phyloP scores from a whole-genome alignment of 106 monocot genomes.

The Gastrodia elata region DNA sequence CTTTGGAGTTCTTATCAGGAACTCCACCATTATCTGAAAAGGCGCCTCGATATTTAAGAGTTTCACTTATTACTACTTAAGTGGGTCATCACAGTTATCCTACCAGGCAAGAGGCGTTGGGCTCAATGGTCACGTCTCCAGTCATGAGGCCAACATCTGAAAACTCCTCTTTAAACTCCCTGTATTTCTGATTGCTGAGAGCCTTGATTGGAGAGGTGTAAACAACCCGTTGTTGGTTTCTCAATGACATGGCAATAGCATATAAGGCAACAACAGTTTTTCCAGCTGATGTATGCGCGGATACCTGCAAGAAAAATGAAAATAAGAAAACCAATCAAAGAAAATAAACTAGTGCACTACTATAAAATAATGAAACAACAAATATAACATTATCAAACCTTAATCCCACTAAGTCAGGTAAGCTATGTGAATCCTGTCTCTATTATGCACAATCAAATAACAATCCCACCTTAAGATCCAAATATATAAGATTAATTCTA shows the following conservation, averaged over 20 bases:
- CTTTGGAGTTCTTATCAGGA: too few relatives aligned
- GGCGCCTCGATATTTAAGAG: too few relatives aligned
- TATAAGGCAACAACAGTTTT: slow-evolving; percentile 93
- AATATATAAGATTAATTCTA: too few relatives aligned
- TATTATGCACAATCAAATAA: too few relatives aligned
- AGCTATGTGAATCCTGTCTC: too few relatives aligned
- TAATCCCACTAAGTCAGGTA: too few relatives aligned
- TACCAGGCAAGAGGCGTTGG: slow-evolving; percentile 97
- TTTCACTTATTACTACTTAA: too few relatives aligned
- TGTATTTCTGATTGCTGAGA: slow-evolving; percentile 94
- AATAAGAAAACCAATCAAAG: neutral
- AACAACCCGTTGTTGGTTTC: slow-evolving; percentile 78
- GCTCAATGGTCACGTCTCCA: slow-evolving; percentile 93
- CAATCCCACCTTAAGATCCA: too few relatives aligned
- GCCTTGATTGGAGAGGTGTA: slow-evolving; percentile 99
- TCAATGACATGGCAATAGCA: slow-evolving; percentile 89
- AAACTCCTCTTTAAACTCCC: slow-evolving; percentile 96
- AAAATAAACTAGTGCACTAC: neutral
- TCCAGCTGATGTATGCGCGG: slow-evolving; percentile 95
- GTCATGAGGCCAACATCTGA: slow-evolving; percentile 97
- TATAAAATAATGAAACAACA: too few relatives aligned
- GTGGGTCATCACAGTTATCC: too few relatives aligned
- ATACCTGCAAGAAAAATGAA: slow-evolving; percentile 41
- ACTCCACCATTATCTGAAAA: too few relatives aligned
- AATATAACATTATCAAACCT: too few relatives aligned